Conservation (phyloP, 1,139 yeast genomes). For the Debaryomyces singareniensis region DNA sequence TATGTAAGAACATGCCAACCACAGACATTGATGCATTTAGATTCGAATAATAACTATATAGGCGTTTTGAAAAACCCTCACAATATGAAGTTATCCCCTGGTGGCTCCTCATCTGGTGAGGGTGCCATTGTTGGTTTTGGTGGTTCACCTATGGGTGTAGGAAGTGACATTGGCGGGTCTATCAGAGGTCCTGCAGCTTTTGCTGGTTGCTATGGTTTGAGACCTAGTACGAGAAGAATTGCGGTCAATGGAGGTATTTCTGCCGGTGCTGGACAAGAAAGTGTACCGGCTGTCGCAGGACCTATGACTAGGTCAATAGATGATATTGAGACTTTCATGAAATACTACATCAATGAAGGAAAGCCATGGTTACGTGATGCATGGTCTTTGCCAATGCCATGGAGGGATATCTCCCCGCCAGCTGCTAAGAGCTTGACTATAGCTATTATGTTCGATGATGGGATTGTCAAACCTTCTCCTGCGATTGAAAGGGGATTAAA, state of each 20-base stretch:
- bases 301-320: constrained; percentile 57
- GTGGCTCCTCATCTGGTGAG: constrained; percentile 77
- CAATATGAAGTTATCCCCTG: constrained; percentile 35
- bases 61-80: constrained; percentile 36
- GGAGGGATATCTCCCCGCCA: constrained; percentile 50
- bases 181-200: constrained; percentile 73
- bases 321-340: constrained; percentile 61
- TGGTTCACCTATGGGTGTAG: constrained; percentile 63
- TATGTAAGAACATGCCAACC: constrained; percentile 43
- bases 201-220: constrained; percentile 59
- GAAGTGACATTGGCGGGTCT: constrained; percentile 77
- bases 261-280: constrained; percentile 53
- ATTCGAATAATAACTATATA: constrained; percentile 33
- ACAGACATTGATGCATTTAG: constrained; percentile 44
- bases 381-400: constrained; percentile 48
- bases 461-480: constrained; percentile 40
- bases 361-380: constrained; percentile 68
- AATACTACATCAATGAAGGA: constrained; percentile 50
- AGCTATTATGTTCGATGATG: constrained; percentile 37
- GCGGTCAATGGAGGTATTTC: constrained; percentile 46
- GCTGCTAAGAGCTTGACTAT: constrained; percentile 30
- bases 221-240: constrained; percentile 62
- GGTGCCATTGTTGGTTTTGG: constrained; percentile 63
- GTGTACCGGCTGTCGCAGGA: constrained; percentile 55
- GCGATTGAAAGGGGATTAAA: constrained; percentile 43